Evolutionary conservation across 768 basidiomycete genomes (phyloP).

Genomic region (Auriculariales sp.): DNA sequence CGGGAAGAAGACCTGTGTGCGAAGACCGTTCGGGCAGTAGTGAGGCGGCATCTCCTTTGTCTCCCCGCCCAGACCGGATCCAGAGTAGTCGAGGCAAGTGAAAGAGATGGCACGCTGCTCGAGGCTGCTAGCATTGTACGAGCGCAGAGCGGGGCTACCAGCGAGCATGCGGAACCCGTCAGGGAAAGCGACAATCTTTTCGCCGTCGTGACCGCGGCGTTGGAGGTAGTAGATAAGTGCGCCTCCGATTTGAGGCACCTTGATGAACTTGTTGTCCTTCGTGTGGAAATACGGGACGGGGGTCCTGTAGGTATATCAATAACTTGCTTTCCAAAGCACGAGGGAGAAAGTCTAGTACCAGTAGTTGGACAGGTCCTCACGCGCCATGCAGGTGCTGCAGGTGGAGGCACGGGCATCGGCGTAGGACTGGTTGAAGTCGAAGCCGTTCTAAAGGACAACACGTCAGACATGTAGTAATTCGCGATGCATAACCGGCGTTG

Average conservation of each 20-base stretch:
- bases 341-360: neutral
- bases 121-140: slow-evolving; percentile 26
- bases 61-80: slow-evolving; percentile 9
- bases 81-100: slow-evolving; percentile 26
- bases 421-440: slow-evolving; percentile 4
- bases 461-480: neutral
- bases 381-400: slow-evolving; percentile 5
- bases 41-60: slow-evolving; percentile 4
- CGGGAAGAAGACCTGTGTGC: slow-evolving; percentile 19
- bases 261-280: slow-evolving; percentile 1
- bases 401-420: slow-evolving; percentile 1
- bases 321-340: no score
- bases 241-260: slow-evolving; percentile 4
- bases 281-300: slow-evolving; percentile 2
- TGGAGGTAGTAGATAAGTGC: slow-evolving; percentile 5
- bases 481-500: neutral
- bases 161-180: slow-evolving; percentile 21
- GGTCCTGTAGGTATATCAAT: no score
- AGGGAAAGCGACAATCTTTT: slow-evolving; percentile 2
- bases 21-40: slow-evolving; percentile 15
- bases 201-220: neutral
- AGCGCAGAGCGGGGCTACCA: slow-evolving; percentile 31
- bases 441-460: neutral
- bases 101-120: slow-evolving; percentile 25
- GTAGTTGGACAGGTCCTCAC: neutral